Evolutionary conservation across 805 yeast species (phyloP).

Genomic region (Saccharomyces kudriavzevii): DNA sequence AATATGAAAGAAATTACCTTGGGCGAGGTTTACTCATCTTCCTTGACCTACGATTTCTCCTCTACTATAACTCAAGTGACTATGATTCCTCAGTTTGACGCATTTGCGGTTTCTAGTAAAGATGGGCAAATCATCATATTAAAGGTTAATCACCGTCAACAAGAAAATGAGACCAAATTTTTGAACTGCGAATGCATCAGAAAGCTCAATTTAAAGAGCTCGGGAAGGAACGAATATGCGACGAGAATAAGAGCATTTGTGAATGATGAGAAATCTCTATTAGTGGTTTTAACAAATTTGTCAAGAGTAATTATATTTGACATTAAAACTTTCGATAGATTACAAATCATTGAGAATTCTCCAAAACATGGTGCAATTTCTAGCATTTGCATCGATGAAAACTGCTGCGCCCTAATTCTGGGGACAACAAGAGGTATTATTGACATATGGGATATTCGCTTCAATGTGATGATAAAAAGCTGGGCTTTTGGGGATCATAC

Average conservation of each 20-base stretch:
- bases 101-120: slow-evolving; percentile 45
- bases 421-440: slow-evolving; percentile 73
- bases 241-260: slow-evolving; percentile 37
- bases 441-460: slow-evolving; percentile 76
- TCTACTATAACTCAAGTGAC: slow-evolving; percentile 42
- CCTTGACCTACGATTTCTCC: slow-evolving; percentile 40
- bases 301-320: slow-evolving; percentile 49
- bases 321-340: slow-evolving; percentile 44
- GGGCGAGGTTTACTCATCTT: slow-evolving; percentile 47
- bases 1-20: slow-evolving; percentile 57
- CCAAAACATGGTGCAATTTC: slow-evolving; percentile 59
- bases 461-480: slow-evolving; percentile 48
- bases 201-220: slow-evolving; percentile 11
- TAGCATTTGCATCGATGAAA: slow-evolving; percentile 47
- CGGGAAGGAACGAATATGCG: slow-evolving; percentile 35
- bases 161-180: slow-evolving; percentile 6
- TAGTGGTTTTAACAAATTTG: slow-evolving; percentile 46
- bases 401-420: slow-evolving; percentile 53
- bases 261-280: slow-evolving; percentile 33
- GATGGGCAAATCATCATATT: slow-evolving; percentile 32
- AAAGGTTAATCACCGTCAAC: slow-evolving; percentile 30
- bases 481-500: slow-evolving; percentile 49
- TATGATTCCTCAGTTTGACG: slow-evolving; percentile 47
- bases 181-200: slow-evolving; percentile 19
- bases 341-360: slow-evolving; percentile 42